A percentile compares a stretch with the other conserved stretches of the same genome.
Conservation (phyloP, 768 basidiomycete species). For the Boletus rubescentipes region DNA sequence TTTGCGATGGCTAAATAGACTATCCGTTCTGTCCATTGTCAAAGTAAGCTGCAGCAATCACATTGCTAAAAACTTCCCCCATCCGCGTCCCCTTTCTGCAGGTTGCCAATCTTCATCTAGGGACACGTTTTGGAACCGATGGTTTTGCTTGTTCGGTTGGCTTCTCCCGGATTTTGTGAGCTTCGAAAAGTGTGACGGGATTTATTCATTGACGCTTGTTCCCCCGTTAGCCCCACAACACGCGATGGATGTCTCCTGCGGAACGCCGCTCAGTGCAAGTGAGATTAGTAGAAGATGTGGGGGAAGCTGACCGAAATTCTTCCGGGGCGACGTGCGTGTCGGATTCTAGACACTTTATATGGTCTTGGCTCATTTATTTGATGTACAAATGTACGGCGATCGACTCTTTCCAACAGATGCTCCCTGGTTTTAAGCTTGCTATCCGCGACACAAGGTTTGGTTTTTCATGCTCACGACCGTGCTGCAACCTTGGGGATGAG, state of each 20-base stretch:
- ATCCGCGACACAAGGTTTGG: conserved; percentile 52
- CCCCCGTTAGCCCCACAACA: conserved; percentile 55
- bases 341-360: too few relatives aligned
- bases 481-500: conserved; percentile 55
- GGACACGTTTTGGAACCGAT: not conserved
- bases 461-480: conserved; percentile 55
- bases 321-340: conserved; percentile 12
- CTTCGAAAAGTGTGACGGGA: not conserved
- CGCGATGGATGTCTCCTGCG: conserved; percentile 50
- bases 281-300: conserved; percentile 64
- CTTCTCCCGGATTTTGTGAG: conserved; percentile 58
- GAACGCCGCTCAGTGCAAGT: conserved; percentile 59
- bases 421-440: conserved; percentile 54
- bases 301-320: conserved; percentile 59
- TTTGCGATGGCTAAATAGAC: too few relatives aligned
- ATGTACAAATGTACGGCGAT: too few relatives aligned
- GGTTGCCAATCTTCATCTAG: too few relatives aligned
- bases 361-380: too few relatives aligned
- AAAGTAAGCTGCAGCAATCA: too few relatives aligned
- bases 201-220: not conserved
- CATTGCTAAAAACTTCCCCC: too few relatives aligned
- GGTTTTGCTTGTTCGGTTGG: conserved; percentile 40
- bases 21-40: too few relatives aligned
- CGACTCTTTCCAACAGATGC: conserved; percentile 35
- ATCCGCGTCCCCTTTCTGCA: too few relatives aligned